Evolutionary conservation across 2,329 filamentous ascomycete genomes (phyloP).

Genomic region (Kalaharituber pfeilii): DNA sequence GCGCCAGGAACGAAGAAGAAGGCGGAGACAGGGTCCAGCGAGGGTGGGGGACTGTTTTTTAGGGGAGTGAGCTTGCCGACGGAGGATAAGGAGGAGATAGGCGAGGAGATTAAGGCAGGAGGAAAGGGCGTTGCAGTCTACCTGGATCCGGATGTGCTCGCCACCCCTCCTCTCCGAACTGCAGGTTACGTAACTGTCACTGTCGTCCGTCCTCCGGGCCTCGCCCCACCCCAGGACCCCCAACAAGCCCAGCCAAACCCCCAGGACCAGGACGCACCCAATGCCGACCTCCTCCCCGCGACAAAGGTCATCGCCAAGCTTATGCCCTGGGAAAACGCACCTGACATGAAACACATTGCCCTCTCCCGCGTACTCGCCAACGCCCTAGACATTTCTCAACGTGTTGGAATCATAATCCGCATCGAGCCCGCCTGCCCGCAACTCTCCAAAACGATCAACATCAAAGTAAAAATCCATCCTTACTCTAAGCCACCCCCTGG

Average conservation of each 20-base stretch:
- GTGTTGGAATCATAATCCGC: slow-evolving; percentile 74
- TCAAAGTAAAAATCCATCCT: slow-evolving; percentile 60
- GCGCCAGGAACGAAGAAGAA: slow-evolving; percentile 5
- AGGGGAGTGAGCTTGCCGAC: slow-evolving; percentile 51
- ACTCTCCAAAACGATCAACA: slow-evolving; percentile 47
- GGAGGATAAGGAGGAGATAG: slow-evolving; percentile 39
- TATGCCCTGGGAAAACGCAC: slow-evolving; percentile 66
- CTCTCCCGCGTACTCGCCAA: slow-evolving; percentile 62
- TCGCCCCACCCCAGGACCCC: slow-evolving; percentile 54
- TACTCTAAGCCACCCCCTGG: slow-evolving; percentile 37
- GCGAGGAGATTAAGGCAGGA: slow-evolving; percentile 38
- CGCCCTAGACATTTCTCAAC: slow-evolving; percentile 47
- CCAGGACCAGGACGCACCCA: slow-evolving; percentile 42
- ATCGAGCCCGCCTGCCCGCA: slow-evolving; percentile 65
- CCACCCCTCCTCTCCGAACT: slow-evolving; percentile 40
- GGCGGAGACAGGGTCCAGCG: slow-evolving; percentile 1
- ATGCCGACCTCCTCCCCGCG: slow-evolving; percentile 38
- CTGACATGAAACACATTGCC: slow-evolving; percentile 61
- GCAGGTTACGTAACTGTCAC: slow-evolving; percentile 64
- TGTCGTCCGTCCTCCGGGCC: slow-evolving; percentile 64
- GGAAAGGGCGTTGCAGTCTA: slow-evolving; percentile 57
- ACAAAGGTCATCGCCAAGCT: slow-evolving; percentile 60
- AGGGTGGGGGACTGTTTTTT: slow-evolving; percentile 46
- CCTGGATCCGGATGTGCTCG: slow-evolving; percentile 44
- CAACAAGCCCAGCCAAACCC: slow-evolving; percentile 29